Evolutionary conservation across 805 yeast species (phyloP).

Genomic region (Saturnispora serradocipensis): DNA sequence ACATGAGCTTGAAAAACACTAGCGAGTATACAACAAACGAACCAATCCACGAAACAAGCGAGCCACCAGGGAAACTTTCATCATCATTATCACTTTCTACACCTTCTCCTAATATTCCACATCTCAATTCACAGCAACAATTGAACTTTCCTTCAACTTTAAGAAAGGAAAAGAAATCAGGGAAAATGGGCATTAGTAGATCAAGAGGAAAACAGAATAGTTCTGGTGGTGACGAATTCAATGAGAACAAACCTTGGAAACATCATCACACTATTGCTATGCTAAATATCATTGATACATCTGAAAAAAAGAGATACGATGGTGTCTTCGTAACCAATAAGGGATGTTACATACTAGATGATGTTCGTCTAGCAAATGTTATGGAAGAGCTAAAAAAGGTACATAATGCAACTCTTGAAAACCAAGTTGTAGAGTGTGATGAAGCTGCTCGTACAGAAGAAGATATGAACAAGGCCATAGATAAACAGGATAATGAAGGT

Average conservation of each 20-base stretch:
- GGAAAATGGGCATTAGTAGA: constrained; percentile 14
- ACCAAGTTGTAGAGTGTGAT: background rate
- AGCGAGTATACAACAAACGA: background rate
- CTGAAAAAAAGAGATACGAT: constrained; percentile 82
- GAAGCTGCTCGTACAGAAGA: background rate
- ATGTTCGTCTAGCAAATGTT: background rate
- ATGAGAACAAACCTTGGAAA: constrained; percentile 93
- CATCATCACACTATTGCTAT: constrained; percentile 47
- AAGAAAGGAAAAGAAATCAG: constrained; percentile 27
- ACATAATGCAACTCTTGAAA: background rate
- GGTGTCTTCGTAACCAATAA: constrained; percentile 90
- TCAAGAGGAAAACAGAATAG: constrained; percentile 15
- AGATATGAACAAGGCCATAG: background rate
- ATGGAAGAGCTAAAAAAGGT: background rate
- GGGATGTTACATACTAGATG: constrained; percentile 41
- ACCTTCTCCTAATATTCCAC: background rate
- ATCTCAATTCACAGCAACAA: constrained; percentile 10
- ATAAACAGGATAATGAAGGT: background rate
- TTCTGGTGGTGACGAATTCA: constrained; percentile 43
- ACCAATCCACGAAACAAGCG: background rate
- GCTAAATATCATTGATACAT: constrained; percentile 27
- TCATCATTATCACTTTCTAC: background rate
- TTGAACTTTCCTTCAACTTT: constrained; percentile 44
- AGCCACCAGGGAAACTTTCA: background rate
- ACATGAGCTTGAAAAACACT: background rate